phyloP scores from a whole-genome alignment of 345 rosid genomes.

The Citropsis articulata region DNA sequence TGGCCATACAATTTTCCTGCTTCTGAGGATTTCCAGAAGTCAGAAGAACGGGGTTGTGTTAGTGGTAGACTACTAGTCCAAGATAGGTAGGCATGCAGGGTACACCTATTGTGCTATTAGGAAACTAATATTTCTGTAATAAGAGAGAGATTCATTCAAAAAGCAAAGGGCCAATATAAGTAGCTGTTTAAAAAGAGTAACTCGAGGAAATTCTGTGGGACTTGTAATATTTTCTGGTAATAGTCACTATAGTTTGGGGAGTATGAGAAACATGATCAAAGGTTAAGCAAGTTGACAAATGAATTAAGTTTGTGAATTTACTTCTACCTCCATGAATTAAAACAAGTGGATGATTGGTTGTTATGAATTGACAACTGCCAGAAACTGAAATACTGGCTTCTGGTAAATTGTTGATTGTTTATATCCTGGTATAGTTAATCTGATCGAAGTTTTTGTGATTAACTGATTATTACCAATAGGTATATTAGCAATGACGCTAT shows the following conservation, averaged over 20 bases:
- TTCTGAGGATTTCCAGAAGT: constrained; percentile 69
- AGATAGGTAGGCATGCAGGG: constrained; percentile 47
- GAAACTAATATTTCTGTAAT: neutral
- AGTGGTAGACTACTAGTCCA: constrained; percentile 62
- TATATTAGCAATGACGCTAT: constrained; percentile 39
- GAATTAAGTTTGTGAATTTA: neutral
- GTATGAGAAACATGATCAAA: neutral
- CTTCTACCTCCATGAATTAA: neutral
- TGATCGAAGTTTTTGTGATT: constrained; percentile 4
- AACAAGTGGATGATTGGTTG: neutral
- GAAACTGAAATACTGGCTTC: constrained; percentile 3
- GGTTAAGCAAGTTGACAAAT: neutral
- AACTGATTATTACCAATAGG: constrained; percentile 29
- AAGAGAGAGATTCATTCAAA: neutral
- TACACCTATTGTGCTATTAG: constrained; percentile 14
- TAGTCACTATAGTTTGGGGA: neutral
- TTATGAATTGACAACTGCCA: neutral
- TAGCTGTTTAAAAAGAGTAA: neutral
- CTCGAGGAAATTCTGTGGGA: neutral
- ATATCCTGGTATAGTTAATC: neutral
- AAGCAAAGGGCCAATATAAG: neutral
- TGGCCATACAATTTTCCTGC: constrained; percentile 96
- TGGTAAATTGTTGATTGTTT: constrained; percentile 2
- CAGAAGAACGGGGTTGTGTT: constrained; percentile 69
- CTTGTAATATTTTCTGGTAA: neutral